Conservation (phyloP, 257 asterid species). For the Solanum pimpinellifolium region DNA sequence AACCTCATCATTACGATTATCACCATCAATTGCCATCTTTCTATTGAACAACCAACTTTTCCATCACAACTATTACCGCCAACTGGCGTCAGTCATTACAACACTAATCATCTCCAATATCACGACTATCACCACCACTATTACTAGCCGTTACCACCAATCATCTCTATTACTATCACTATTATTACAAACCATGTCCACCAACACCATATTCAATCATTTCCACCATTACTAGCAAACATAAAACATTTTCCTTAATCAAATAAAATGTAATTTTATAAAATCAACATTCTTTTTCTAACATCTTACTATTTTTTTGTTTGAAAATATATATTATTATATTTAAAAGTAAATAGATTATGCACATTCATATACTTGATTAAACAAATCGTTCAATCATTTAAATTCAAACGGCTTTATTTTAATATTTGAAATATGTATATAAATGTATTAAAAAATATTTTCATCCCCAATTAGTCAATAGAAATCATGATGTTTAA, state of each 20-base stretch:
- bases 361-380: accelerated
- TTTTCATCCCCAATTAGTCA: neutral
- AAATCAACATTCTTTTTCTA: neutral
- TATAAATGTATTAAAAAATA: no score
- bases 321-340: neutral
- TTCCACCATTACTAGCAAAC: neutral
- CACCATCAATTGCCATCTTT: neutral
- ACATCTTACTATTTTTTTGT: neutral
- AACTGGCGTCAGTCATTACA: neutral
- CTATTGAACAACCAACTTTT: neutral
- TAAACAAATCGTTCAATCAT: neutral
- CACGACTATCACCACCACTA: neutral
- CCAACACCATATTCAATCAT: neutral
- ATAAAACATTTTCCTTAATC: neutral
- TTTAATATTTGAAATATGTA: neutral
- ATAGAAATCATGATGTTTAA: neutral
- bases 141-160: neutral
- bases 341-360: neutral
- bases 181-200: neutral
- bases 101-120: neutral
- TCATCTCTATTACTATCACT: neutral
- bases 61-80: neutral
- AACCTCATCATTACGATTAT: neutral
- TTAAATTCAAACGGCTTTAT: neutral
- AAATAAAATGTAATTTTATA: neutral